Percentiles rank a stretch among this genome's conserved stretches.
phyloP scores from a whole-genome alignment of 2,329 filamentous ascomycete genomes.

The Apiospora malaysiana region DNA sequence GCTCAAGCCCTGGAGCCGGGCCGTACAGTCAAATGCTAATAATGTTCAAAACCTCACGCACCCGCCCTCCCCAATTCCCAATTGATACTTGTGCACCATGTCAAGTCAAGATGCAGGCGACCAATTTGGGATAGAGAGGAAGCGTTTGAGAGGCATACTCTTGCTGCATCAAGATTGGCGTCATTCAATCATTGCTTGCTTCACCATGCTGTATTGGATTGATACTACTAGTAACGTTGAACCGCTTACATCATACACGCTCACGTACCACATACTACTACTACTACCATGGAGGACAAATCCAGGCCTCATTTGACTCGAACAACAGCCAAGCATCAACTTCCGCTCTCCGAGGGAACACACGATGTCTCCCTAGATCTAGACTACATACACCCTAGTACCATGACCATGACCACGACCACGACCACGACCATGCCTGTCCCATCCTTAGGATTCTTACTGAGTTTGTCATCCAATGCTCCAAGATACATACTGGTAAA shows the following conservation, averaged over 20 bases:
- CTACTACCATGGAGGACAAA: not conserved
- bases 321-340: not conserved
- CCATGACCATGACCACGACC: not conserved
- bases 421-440: not conserved
- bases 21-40: not conserved
- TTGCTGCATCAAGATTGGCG: conserved; percentile 10
- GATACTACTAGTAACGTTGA: not conserved
- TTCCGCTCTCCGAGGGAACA: conserved; percentile 7
- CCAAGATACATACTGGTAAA: not conserved
- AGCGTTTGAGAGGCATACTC: not conserved
- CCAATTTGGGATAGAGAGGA: conserved; percentile 13
- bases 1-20: not conserved
- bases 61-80: not conserved
- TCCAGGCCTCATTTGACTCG: conserved; percentile 5
- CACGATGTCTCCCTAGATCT: not conserved
- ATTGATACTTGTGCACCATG: no score
- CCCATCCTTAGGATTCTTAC: not conserved
- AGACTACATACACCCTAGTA: not conserved
- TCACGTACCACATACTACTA: not conserved
- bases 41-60: not conserved
- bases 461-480: not conserved
- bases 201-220: no score
- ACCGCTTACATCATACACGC: not conserved
- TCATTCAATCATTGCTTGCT: not conserved
- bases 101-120: conserved; percentile 14